A percentile compares a stretch with the other conserved stretches of the same genome.
phyloP scores from a whole-genome alignment of 2,329 filamentous ascomycete genomes.

The Venturia nashicola region DNA sequence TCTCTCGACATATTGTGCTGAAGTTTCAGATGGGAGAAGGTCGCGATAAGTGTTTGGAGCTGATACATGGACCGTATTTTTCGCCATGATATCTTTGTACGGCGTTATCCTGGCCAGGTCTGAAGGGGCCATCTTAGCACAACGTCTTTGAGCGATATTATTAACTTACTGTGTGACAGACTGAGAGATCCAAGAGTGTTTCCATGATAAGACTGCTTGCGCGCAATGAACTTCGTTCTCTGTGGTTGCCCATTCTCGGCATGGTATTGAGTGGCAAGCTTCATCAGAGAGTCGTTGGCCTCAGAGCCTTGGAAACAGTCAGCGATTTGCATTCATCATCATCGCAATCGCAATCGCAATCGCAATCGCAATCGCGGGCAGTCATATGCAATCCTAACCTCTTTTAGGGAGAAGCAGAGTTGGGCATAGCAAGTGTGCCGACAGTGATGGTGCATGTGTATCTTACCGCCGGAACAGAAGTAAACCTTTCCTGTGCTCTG shows the following conservation, averaged over 20 bases:
- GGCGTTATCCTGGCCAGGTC: conserved; percentile 47
- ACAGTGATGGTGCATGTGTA: background rate
- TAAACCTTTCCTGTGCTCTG: background rate
- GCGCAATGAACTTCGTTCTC: conserved; percentile 50
- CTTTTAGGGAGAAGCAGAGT: background rate
- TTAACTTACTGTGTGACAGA: background rate
- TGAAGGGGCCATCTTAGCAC: conserved; percentile 36
- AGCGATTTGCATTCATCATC: background rate
- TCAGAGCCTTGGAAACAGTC: conserved; percentile 37
- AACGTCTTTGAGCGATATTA: background rate
- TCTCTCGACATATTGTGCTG: conserved; percentile 45
- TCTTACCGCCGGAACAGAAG: background rate
- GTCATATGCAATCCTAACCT: background rate
- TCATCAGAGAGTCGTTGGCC: conserved; percentile 56
- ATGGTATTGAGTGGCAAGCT: conserved; percentile 57
- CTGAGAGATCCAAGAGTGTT: conserved; percentile 56
- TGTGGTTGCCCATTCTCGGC: conserved; percentile 42
- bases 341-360: background rate
- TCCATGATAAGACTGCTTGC: conserved; percentile 57
- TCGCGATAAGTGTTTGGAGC: conserved; percentile 56
- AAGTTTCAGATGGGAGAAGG: conserved; percentile 38
- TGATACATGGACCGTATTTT: conserved; percentile 48
- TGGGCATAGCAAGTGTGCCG: background rate
- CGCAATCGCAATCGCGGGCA: background rate
- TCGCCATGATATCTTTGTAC: conserved; percentile 47